Base-by-base conservation (phyloP, 345 rosid species). In the Pelargonium nanum region DNA sequence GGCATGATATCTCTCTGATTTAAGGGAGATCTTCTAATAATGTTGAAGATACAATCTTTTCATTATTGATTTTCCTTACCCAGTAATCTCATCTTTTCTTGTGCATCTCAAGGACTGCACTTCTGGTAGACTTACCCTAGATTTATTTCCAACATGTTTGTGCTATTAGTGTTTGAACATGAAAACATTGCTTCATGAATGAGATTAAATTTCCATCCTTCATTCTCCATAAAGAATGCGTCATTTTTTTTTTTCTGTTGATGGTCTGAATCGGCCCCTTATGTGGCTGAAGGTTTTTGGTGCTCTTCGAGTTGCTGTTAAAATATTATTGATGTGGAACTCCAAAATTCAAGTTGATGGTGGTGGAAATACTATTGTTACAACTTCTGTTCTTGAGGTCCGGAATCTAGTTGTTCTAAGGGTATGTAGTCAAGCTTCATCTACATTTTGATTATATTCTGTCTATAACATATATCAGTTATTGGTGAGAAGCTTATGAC, bases 311-410 rank as follows among this genome's bases (percentile, higher is more conserved):
- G 89, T 93, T 79, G 78, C 85, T 51, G 78, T 87, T 30, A 93
- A 93, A 79, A 89, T 93, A 85, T 72, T 93, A 70, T 91, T 93
- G 59, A 87, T 93, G 97, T 84, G 86, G 92, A 93, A 93, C 81
- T 89, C 99, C 61, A 76, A 76, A 62, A 87, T 93, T 79, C 83
- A 77, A 81, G 82, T 89, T 68, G 99, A 89, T 80, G 96, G 96
- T 55, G 85, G 91, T 30, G 96, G 97, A 77, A 89, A 89, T 73
- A 84, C 96, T 54, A 74, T 83, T 26, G 94, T 93, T 48, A 83
- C 96, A 58, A 81, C 94, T 54, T 93, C 97, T 63, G 64, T 89
- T 66, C 86, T 93, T 76, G 99, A 93, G 85, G 94, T 81, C 79
- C 85, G 96, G 70, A 93, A 93, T 83, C 86, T 93, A 56, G 91